These are phyloP conservation scores for Camillea tinctor DNA, from an alignment of 2,329 filamentous ascomycete species.

Conservation along the genomic window DNA sequence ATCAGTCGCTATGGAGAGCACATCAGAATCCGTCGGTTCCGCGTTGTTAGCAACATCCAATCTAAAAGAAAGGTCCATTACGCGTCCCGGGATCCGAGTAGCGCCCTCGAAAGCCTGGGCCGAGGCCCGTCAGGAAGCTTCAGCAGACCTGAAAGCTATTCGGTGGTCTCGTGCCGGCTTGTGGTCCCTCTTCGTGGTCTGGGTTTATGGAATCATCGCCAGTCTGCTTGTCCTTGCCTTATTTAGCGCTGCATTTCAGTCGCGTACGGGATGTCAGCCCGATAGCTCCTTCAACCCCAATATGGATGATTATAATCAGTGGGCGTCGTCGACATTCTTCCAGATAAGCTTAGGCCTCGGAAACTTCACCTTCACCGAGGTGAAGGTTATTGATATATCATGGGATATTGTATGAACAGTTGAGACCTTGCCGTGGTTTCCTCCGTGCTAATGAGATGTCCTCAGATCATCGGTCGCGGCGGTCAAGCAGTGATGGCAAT, in stretches of 20 bases:
- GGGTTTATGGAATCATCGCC: neutral
- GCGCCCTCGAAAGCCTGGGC: neutral
- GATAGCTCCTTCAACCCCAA: conserved; percentile 14
- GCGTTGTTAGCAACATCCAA: neutral
- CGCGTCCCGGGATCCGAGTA: neutral
- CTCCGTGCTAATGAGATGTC: neutral
- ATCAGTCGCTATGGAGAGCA: neutral
- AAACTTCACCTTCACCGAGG: conserved; percentile 10
- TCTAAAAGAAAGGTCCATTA: neutral
- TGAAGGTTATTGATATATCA: conserved; percentile 16
- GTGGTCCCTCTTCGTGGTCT: neutral
- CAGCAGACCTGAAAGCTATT: neutral
- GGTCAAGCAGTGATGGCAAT: conserved; percentile 28
- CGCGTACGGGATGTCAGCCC: conserved; percentile 10
- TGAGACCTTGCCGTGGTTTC: neutral
- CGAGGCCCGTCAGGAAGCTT: neutral
- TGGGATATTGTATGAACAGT: conserved; percentile 17
- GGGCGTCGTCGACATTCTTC: conserved; percentile 15
- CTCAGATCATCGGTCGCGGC: conserved; percentile 28
- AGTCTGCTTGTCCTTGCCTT: neutral
- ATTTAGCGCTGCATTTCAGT: neutral
- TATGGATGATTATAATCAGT: conserved; percentile 5
- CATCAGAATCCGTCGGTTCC: neutral
- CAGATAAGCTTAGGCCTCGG: conserved; percentile 16
- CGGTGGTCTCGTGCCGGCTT: neutral